Evolutionary conservation across 805 yeast species (phyloP).

Genomic region (Saccharomycopsis selenospora): DNA sequence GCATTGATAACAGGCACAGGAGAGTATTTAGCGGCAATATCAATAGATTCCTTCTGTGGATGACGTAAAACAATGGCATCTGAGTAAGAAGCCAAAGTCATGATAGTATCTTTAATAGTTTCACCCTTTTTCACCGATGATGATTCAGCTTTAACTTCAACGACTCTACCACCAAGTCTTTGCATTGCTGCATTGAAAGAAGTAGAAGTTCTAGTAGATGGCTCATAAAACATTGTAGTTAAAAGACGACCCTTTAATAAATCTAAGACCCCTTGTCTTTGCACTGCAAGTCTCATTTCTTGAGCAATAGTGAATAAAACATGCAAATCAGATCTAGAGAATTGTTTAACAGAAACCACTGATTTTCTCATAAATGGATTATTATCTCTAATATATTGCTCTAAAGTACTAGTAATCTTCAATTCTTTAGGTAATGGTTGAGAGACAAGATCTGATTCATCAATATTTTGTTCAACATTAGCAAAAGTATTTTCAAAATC

Average conservation of each 20-base stretch:
- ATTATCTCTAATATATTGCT: conserved; percentile 67
- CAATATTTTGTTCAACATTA: conserved; percentile 43
- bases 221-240: conserved; percentile 96
- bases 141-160: conserved; percentile 72
- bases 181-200: conserved; percentile 99
- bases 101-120: conserved; percentile 91
- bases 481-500: conserved; percentile 21
- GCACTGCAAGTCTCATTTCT: conserved; percentile 95
- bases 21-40: conserved; percentile 90
- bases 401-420: conserved; percentile 72
- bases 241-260: conserved; percentile 82
- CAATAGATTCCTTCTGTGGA: conserved; percentile 87
- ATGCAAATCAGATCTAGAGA: conserved; percentile 83
- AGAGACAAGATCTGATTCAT: conserved; percentile 64
- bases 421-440: conserved; percentile 67
- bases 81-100: conserved; percentile 90
- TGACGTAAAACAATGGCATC: conserved; percentile 98
- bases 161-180: conserved; percentile 96
- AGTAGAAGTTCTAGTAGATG: conserved; percentile 93
- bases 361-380: conserved; percentile 89
- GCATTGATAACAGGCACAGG: conserved; percentile 97
- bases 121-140: conserved; percentile 99
- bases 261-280: conserved; percentile 91
- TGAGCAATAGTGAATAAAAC: conserved; percentile 93
- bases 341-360: conserved; percentile 80